These are phyloP conservation scores for Penicillium cosmopolitanum DNA, from an alignment of 495 filamentous ascomycete genomes.

Conservation along the genomic window DNA sequence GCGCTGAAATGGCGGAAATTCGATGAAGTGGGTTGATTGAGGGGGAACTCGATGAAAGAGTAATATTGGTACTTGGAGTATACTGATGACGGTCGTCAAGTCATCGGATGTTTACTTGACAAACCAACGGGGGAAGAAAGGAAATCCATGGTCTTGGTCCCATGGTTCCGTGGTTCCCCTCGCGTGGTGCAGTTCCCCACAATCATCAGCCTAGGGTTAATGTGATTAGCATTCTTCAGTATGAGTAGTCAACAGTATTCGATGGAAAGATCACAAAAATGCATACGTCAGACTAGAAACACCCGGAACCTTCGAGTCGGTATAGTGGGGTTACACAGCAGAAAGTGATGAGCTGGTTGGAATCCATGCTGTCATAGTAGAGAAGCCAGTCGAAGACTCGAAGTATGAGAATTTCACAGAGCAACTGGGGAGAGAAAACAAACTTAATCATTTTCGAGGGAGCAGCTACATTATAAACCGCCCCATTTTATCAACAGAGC, in stretches of 20 bases:
- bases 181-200: not conserved
- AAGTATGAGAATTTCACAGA: no score
- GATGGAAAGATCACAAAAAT: not conserved
- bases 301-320: not conserved
- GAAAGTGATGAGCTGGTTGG: not conserved
- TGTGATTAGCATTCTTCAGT: not conserved
- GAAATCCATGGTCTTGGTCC: not conserved
- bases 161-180: not conserved
- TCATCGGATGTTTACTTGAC: no score
- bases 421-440: not conserved
- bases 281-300: not conserved
- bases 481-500: not conserved
- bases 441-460: not conserved
- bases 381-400: no score
- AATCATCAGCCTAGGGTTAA: not conserved
- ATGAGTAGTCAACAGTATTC: not conserved
- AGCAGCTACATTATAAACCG: not conserved
- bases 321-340: not conserved
- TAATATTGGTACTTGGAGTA: no score
- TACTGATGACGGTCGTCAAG: no score
- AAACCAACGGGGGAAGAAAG: no score
- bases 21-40: no score
- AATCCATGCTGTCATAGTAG: not conserved
- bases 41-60: no score
- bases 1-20: slow-evolving; percentile 1